Percentiles rank a stretch among this genome's conserved stretches.
Evolutionary conservation across 306 rosid genomes (phyloP).

Genomic region (Vigna trinervia): DNA sequence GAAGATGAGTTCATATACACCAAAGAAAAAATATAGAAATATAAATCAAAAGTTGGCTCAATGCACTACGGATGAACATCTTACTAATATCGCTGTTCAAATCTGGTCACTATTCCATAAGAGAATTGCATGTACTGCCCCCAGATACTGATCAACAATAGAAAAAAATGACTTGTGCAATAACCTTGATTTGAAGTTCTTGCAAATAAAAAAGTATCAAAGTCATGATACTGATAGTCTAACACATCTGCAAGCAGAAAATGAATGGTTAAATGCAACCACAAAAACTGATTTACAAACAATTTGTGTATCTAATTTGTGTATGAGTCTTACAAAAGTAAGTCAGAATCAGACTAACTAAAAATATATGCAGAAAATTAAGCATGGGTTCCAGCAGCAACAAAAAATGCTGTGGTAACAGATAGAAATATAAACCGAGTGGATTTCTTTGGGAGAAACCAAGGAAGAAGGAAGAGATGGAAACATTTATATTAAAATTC

Average conservation of each 20-base stretch:
- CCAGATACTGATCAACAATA: constrained; percentile 24
- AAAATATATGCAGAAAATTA: background rate
- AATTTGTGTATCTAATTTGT: background rate
- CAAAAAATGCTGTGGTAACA: background rate
- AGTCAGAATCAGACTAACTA: background rate
- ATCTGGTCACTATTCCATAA: constrained; percentile 9
- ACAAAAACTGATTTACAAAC: background rate
- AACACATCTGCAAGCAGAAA: background rate
- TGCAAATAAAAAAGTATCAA: constrained; percentile 23
- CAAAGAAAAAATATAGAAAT: constrained; percentile 1
- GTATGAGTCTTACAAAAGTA: background rate
- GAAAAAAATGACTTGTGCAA: constrained; percentile 36
- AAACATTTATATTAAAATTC: background rate
- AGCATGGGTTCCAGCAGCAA: background rate
- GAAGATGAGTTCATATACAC: constrained; percentile 19
- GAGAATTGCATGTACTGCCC: constrained; percentile 28
- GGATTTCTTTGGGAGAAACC: constrained; percentile 23
- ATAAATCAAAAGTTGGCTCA: constrained; percentile 7
- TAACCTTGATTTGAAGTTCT: constrained; percentile 29
- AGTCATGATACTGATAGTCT: background rate
- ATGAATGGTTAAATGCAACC: background rate
- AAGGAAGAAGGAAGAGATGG: constrained; percentile 1
- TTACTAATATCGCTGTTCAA: constrained; percentile 36
- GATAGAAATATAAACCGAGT: background rate
- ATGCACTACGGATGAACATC: constrained; percentile 32